Evolutionary conservation across 2,329 filamentous ascomycete genomes (phyloP), one percentile per base, ranked within the genome.

Genomic region (Stylonectria norvegica): DNA sequence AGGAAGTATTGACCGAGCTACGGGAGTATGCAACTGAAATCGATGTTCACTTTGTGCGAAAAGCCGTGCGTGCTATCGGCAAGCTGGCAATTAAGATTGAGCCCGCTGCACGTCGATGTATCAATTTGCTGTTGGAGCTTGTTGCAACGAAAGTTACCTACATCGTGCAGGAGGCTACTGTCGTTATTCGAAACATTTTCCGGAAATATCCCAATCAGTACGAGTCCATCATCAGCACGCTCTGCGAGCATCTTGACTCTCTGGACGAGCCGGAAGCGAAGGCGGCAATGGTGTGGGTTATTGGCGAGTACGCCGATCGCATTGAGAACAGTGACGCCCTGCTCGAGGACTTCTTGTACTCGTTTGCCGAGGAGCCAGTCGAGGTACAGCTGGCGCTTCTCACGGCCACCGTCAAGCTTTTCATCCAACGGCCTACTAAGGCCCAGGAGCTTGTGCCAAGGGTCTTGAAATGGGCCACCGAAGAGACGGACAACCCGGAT

Each of bases 81-180:
- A 98, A 98, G 68, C 75, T 98, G 45, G 93, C 93, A 46, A 97
- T 98, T 70, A 98, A 98, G 71, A 98, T 98, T 52, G 93, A 97
- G 65, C 89, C 91, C 2, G 89, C 93, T 3, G 89, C 93, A 9
- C 79, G 83, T 55, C 78, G 86, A 44, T 98, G 93, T 67, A 98
- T 98, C 62, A 90, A 91, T 59, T 84, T 94, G 5, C 75, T 98
- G 1, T 76, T 98, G 15, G 89, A 96, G 48, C 78, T 98, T 28
- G 93, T 98, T 33, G 85, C 90, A 19, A 97, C 93, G n/a, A 97
- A 97, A 68, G 85, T 98, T 39, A 94, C 90, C 0, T 98, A 98
- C 61, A 98, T 98, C 52, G 93, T 98, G 1, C 93, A 98, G 67
- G 93, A 98, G 71, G 93, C 93, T 12, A 98, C 93, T 0, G 93